Evolutionary conservation across 1,284 basidiomycete genomes (phyloP).

Genomic region (Moesziomyces globuligerus): DNA sequence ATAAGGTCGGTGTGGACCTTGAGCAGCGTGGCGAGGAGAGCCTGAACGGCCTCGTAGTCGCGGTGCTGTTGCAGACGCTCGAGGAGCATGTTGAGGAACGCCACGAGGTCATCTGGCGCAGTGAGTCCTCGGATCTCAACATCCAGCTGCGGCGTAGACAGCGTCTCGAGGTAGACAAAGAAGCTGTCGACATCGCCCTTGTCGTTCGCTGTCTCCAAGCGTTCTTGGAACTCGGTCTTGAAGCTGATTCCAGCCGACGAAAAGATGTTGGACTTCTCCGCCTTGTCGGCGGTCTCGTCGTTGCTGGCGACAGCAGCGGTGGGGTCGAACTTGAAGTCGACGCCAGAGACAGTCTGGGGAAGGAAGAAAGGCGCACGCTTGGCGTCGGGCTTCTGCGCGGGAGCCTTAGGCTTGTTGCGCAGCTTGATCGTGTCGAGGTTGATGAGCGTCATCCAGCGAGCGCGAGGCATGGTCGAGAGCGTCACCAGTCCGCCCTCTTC

Average conservation of each 20-base stretch:
- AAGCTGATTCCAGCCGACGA: conserved; percentile 42
- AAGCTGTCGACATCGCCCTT: conserved; percentile 69
- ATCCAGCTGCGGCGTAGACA: conserved; percentile 90
- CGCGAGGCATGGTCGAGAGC: conserved; percentile 87
- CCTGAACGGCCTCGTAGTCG: conserved; percentile 96
- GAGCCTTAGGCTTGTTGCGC: conserved; percentile 91
- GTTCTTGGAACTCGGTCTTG: conserved; percentile 53
- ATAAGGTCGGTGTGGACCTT: conserved; percentile 79
- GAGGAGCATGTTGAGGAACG: conserved; percentile 80
- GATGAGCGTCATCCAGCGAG: conserved; percentile 93
- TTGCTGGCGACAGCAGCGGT: conserved; percentile 5
- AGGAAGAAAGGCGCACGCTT: conserved; percentile 89
- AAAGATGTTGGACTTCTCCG: conserved; percentile 32
- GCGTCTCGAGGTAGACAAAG: conserved; percentile 84
- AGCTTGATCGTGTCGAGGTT: conserved; percentile 95
- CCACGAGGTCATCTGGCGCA: conserved; percentile 75
- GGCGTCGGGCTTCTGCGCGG: conserved; percentile 91
- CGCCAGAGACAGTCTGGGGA: conserved; percentile 68
- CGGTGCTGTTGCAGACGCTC: conserved; percentile 79
- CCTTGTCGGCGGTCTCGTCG: conserved; percentile 1
- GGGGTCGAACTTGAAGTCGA: conserved; percentile 43
- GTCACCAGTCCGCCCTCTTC: conserved; percentile 73
- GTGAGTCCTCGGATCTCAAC: conserved; percentile 82
- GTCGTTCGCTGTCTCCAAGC: conserved; percentile 41
- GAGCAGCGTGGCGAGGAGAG: conserved; percentile 84